Evolutionary conservation across 805 yeast genomes (phyloP), one percentile per base, ranked within the genome.

Genomic region (Maudiozyma turicensis): DNA sequence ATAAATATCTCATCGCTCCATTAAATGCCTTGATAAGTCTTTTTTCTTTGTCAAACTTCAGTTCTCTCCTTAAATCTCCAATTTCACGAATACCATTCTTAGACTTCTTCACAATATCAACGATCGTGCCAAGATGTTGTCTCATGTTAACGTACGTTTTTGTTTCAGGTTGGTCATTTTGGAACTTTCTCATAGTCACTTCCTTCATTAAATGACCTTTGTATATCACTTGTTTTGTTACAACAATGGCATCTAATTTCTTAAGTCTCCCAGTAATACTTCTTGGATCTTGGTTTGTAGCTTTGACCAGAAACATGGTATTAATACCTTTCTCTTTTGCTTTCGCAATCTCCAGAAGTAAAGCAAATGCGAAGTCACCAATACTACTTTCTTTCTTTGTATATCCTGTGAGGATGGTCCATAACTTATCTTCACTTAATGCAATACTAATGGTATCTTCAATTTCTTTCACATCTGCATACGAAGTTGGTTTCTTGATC

Each of bases 221-320:
- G 33, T 66, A 66, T 29, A 72, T 52, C 26, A 73, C 55, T 43
- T 64, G 70, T 1, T 55, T 53, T 46, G 73, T 77, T 26, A 65
- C 65, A 5, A 82, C 73, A 14, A 81, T 64, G 20, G 77, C 78
- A 37, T 71, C 77, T 15, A 84, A 65, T 41, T 73, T 72, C 56
- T 76, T 79, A 47, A 83, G 68, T 55, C 93, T 71, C 0, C 79
- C 71, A 0, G 89, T 80, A 40, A 83, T 69, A 50, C 89, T 82
- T 53, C 91, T 72, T 14, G 82, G 77, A 57, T 84, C 93, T 63
- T 84, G 93, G 8, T 77, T 77, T 0, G 89, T 77, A 15, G 66
- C 70, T 40, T 68, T 66, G 2, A 81, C 76, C 50, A 84, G 67
- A 29, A 77, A 79, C 32, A 78, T 67, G 0, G 90, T 77, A 45